A percentile compares a stretch with the other conserved stretches of the same genome.
These are phyloP conservation scores for Eucalyptus lansdowneana DNA, from an alignment of 345 rosid species.

Conservation along the genomic window DNA sequence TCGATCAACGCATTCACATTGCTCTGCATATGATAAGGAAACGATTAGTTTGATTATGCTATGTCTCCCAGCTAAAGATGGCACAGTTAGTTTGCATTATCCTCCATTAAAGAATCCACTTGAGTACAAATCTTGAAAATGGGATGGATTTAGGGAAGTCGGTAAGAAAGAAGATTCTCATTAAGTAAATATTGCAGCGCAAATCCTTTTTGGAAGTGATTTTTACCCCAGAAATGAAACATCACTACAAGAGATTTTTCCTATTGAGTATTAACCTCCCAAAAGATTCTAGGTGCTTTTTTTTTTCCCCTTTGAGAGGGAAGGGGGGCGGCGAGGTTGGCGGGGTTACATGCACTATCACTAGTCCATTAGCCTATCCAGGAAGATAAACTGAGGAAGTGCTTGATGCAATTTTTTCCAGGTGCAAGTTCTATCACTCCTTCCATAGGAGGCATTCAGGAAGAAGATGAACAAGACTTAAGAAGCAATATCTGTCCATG, in stretches of 20 bases:
- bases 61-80: background rate
- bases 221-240: background rate
- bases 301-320: background rate
- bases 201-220: background rate
- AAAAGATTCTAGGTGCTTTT: background rate
- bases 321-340: no score
- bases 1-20: conserved; percentile 77
- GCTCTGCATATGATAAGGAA: conserved; percentile 26
- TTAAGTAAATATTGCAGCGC: background rate
- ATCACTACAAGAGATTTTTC: background rate
- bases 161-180: background rate
- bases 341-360: background rate
- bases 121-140: background rate
- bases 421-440: background rate
- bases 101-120: background rate
- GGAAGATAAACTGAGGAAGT: background rate
- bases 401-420: background rate
- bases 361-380: background rate
- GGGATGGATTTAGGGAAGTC: background rate
- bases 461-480: background rate
- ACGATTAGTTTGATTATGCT: background rate
- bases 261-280: background rate
- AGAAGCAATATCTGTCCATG: background rate
- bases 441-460: background rate
- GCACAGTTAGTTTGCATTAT: background rate